Conservation (phyloP, 2,329 filamentous ascomycete genomes). For the Pseudocercospora fijiensis region DNA sequence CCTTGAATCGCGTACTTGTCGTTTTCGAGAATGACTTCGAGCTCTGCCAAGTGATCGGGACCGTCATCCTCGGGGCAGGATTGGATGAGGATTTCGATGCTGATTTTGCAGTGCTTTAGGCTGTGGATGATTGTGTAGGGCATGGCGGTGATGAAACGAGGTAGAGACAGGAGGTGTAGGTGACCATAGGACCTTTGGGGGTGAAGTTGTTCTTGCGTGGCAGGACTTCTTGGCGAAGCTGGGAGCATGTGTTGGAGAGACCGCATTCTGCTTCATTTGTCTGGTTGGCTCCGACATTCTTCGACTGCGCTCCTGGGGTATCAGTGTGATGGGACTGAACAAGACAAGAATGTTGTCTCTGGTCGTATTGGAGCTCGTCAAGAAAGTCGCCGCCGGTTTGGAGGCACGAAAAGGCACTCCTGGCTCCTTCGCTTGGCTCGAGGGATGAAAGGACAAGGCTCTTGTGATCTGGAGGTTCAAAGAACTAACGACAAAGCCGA, state of each 20-base stretch:
- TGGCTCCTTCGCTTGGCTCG: not conserved
- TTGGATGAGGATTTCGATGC: not conserved
- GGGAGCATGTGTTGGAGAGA: not conserved
- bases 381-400: not conserved
- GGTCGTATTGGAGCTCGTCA: not conserved
- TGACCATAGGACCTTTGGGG: no score
- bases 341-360: no score
- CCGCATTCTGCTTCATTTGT: not conserved
- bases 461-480: not conserved
- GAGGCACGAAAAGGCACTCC: not conserved
- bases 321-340: not conserved
- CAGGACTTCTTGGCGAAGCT: not conserved
- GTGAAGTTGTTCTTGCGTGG: not conserved
- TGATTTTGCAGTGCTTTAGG: not conserved
- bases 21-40: not conserved
- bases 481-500: not conserved
- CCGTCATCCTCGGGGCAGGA: not conserved
- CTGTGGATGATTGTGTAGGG: not conserved
- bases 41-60: not conserved
- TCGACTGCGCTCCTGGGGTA: not conserved
- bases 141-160: not conserved
- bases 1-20: not conserved
- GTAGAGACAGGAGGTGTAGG: no score
- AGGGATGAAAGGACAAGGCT: not conserved
- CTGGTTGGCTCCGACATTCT: not conserved